These are phyloP conservation scores for Aspergillus steynii DNA, from an alignment of 495 filamentous ascomycete species.

Conservation along the genomic window DNA sequence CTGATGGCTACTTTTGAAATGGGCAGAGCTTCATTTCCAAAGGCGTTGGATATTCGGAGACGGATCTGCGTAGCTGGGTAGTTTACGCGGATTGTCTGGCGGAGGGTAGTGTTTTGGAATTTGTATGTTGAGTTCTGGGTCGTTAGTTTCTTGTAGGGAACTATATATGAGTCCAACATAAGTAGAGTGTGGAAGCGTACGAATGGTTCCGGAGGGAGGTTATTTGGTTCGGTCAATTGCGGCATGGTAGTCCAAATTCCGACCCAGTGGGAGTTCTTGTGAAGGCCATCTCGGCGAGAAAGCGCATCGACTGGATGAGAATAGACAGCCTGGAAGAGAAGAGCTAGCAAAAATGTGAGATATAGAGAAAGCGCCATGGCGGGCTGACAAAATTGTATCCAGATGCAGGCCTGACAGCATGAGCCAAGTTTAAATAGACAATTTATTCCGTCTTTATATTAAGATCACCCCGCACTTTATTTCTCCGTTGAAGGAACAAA, in stretches of 20 bases:
- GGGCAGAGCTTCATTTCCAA: constrained; percentile 60
- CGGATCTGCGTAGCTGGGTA: constrained; percentile 54
- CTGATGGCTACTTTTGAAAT: constrained; percentile 62
- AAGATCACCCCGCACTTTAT: not conserved
- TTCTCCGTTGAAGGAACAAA: not conserved
- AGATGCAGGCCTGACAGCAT: not conserved
- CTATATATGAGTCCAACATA: not conserved
- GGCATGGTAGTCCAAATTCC: constrained; percentile 68
- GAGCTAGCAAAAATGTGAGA: not conserved
- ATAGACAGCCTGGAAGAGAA: not conserved
- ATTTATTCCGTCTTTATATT: not conserved
- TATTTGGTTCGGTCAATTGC: constrained; percentile 61
- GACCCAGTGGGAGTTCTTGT: constrained; percentile 54
- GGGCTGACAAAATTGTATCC: not conserved
- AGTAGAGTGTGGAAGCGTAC: constrained; percentile 36
- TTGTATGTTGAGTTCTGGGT: constrained; percentile 18
- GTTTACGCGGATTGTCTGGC: constrained; percentile 65
- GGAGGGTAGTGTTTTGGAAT: constrained; percentile 59
- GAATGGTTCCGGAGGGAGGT: constrained; percentile 61
- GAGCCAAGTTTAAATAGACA: not conserved
- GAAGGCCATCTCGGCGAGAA: not conserved
- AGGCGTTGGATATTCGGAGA: constrained; percentile 67
- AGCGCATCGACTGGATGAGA: not conserved
- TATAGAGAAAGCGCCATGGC: not conserved
- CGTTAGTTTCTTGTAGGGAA: not conserved